Evolutionary conservation across 2,329 filamentous ascomycete genomes (phyloP), one percentile per base, ranked within the genome.

Genomic region (Furcasterigmium furcatum): DNA sequence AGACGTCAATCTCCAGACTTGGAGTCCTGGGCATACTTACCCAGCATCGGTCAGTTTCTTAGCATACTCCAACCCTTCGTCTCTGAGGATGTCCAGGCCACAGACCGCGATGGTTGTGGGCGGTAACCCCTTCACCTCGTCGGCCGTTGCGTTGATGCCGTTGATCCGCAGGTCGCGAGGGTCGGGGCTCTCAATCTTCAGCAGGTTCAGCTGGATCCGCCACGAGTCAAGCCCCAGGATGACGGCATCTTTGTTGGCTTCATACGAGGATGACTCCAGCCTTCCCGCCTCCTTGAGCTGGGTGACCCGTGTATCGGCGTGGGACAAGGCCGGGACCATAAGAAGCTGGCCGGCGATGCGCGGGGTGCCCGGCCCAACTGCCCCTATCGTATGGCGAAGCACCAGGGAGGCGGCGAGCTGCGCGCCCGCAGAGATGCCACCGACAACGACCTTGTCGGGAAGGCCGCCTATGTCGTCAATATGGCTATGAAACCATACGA

Each of bases 401-500:
- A 61, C 53, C 16, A 76, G 51, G 22, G 25, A 66, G 0, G 72
- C 71, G 2, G 72, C 58, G 2, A 79, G 47, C 52, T 65, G 65
- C 0, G 62, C 70, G 0, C 75, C 75, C 0, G 74, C 73, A 0
- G 74, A 77, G 7, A 74, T 68, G 0, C 75, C 75, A 1, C 75
- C 74, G 0, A 78, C 52, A 0, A 78, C 53, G 0, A 78, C 59
- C 6, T 62, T 58, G 0, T 52, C 46, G 1, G 61, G 46, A 30
- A 76, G 66, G 9, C 68, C 68, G 13, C 63, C 64, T 5, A 76
- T 49, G 0, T 56, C 46, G 1, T 55, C 51, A 1, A 71, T 66
- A 46, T 76, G 61, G 13, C 61, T 58, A 41, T 79, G 71, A 0
- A 78, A 55, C 80, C 79, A 84, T 16, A 68, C 61, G 25, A 80